Base-by-base conservation (phyloP, 768 basidiomycete species). In the Tylopilus intermedius region DNA sequence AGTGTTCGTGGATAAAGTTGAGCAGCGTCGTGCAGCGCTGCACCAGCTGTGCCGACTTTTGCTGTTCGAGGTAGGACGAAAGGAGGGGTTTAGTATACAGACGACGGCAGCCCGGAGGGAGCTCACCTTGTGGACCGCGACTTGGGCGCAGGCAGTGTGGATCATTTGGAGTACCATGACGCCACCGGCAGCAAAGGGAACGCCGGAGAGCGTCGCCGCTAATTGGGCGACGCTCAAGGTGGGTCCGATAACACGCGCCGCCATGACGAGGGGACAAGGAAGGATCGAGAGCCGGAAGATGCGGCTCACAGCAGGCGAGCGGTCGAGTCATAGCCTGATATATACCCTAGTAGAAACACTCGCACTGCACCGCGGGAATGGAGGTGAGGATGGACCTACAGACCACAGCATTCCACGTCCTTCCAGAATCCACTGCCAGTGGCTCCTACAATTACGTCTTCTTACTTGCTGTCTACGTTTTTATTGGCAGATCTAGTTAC, bases 101-200 rank as follows among this genome's bases (percentile, higher is more conserved):
- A 45, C 1, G 24, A 35, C 13, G 5, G 10, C 8, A 13, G 32
- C 11, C 24, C 15, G 51, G 33, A 50, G 41, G 54, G 46, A 37
- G 44, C 58, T 52, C 47, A 80, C 82, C 74, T 80, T 82, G 62
- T 80, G 74, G 21, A 74, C 62, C 21, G 70, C 61, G 18, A 82
- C 71, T 51, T 79, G 68, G 7, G 75, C 69, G 57, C 80, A 83
- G 18, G 71, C 54, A 7, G 64, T 51, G n/a, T 68, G 65, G 54
- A 82, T 79, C 50, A 76, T 71, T 54, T 76, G 69, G 8, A 81
- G 57, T 0, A 74, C 54, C 49, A 73, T 63, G 6, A 75, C 76
- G 15, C 73, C 75, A 4, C 76, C 70, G 0, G 76, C 70, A 26
- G 74, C 72, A 41, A 73, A 76, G 5, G 80, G 80, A 3, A 77